Evolutionary conservation across 306 rosid species (phyloP).

Genomic region (Citrullus colocynthis): DNA sequence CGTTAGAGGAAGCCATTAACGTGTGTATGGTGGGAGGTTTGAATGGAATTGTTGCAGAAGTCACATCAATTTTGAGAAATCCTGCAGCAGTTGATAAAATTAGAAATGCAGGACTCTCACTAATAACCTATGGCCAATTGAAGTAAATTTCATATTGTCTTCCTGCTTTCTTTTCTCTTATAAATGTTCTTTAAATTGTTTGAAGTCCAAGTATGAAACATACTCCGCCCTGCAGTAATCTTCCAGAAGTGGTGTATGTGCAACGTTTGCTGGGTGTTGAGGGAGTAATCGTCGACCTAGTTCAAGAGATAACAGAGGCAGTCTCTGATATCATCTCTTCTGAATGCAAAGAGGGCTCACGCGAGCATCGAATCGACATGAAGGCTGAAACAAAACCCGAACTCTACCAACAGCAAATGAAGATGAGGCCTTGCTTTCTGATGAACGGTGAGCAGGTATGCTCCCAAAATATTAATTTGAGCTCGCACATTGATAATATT

Average conservation of each 20-base stretch:
- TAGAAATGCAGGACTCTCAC: conserved; percentile 23
- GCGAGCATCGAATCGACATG: not conserved
- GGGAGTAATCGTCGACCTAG: conserved; percentile 35
- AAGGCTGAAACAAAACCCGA: not conserved
- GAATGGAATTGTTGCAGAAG: conserved; percentile 43
- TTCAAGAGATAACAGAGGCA: conserved; percentile 29
- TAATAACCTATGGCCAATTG: conserved; percentile 29
- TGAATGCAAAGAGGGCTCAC: not conserved
- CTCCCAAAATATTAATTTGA: not conserved
- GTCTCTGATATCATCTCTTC: conserved; percentile 4
- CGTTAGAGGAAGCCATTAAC: conserved; percentile 33
- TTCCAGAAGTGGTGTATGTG: conserved; percentile 19
- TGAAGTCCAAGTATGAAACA: not conserved
- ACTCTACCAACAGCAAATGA: not conserved
- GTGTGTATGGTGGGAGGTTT: conserved; percentile 30
- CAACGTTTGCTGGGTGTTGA: conserved; percentile 32
- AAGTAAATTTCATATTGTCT: conserved; percentile 19
- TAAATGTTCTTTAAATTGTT: not conserved
- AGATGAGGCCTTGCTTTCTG: not conserved
- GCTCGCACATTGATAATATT: not conserved
- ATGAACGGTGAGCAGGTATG: not conserved
- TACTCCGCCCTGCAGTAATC: conserved; percentile 18
- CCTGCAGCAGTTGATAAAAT: conserved; percentile 23
- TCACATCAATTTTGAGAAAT: conserved; percentile 24
- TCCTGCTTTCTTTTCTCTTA: not conserved